Conservation (phyloP, 306 rosid species). For the Senna siamea region DNA sequence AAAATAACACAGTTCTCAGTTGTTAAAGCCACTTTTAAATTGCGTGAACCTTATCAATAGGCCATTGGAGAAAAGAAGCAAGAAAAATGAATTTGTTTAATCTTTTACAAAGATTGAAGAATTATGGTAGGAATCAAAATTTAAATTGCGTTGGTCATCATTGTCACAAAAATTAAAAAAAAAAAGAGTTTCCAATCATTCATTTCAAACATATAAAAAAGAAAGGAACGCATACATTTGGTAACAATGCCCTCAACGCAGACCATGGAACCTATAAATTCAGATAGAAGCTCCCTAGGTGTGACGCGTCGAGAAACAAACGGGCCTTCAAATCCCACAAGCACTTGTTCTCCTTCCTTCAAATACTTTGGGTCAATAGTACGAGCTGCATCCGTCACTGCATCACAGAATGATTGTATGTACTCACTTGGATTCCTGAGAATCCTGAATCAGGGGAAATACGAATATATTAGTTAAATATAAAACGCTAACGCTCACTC, state of each 20-base stretch:
- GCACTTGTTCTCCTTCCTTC: constrained; percentile 88
- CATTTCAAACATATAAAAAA: neutral
- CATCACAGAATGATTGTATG: constrained; percentile 83
- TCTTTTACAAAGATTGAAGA: neutral
- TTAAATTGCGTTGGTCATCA: neutral
- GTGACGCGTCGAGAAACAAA: constrained; percentile 91
- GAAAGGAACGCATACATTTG: constrained; percentile 60
- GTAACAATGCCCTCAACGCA: constrained; percentile 94
- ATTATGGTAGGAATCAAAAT: neutral
- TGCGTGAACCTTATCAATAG: neutral
- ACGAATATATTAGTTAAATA: neutral
- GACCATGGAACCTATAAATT: constrained; percentile 94
- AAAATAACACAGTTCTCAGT: neutral
- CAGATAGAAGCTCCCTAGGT: constrained; percentile 87
- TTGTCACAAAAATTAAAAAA: neutral
- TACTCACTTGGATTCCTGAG: constrained; percentile 87
- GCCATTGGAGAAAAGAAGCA: neutral
- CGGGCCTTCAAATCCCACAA: constrained; percentile 90
- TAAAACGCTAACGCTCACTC: neutral
- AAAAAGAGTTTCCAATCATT: neutral
- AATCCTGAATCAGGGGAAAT: constrained; percentile 48
- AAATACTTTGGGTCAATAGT: constrained; percentile 72
- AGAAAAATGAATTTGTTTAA: neutral
- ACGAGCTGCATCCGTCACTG: constrained; percentile 85
- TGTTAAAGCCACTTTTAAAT: neutral